Evolutionary conservation across 1,284 basidiomycete genomes (phyloP).

Genomic region (Ceratobasidium sp.): DNA sequence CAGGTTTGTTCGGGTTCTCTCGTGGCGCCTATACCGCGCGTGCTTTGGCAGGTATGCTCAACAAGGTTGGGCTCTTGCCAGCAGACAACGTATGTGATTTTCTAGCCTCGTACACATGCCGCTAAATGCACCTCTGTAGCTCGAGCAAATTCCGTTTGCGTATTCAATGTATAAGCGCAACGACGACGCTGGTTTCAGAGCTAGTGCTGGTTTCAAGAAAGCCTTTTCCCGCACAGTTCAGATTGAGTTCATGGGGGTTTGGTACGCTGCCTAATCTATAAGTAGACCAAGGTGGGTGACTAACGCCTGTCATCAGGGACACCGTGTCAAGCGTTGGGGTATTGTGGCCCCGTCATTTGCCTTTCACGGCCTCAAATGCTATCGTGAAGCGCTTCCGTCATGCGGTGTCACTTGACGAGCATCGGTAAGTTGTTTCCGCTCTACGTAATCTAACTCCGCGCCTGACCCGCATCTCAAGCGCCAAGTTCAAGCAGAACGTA

Average conservation of each 20-base stretch:
- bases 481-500: slow-evolving; percentile 49
- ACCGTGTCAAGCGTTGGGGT: slow-evolving; percentile 50
- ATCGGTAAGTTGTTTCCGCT: slow-evolving; percentile 33
- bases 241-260: slow-evolving; percentile 46
- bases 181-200: slow-evolving; percentile 18
- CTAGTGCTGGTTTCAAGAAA: slow-evolving; percentile 37
- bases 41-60: slow-evolving; percentile 56
- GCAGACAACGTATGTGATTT: slow-evolving; percentile 48
- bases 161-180: slow-evolving; percentile 47
- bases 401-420: slow-evolving; percentile 50
- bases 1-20: slow-evolving; percentile 55
- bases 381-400: slow-evolving; percentile 50
- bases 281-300: too few species aligned
- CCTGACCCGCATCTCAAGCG: slow-evolving; percentile 30
- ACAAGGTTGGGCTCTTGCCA: slow-evolving; percentile 53
- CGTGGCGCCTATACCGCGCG: slow-evolving; percentile 56
- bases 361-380: slow-evolving; percentile 49
- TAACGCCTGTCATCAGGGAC: slow-evolving; percentile 41
- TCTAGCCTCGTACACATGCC: neutral
- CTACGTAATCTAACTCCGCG: neutral
- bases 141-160: slow-evolving; percentile 49
- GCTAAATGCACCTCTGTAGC: neutral
- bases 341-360: slow-evolving; percentile 48
- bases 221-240: slow-evolving; percentile 41
- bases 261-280: neutral